Evolutionary conservation across 1,139 yeast species (phyloP).

Genomic region (Magnusiomyces magnusii): DNA sequence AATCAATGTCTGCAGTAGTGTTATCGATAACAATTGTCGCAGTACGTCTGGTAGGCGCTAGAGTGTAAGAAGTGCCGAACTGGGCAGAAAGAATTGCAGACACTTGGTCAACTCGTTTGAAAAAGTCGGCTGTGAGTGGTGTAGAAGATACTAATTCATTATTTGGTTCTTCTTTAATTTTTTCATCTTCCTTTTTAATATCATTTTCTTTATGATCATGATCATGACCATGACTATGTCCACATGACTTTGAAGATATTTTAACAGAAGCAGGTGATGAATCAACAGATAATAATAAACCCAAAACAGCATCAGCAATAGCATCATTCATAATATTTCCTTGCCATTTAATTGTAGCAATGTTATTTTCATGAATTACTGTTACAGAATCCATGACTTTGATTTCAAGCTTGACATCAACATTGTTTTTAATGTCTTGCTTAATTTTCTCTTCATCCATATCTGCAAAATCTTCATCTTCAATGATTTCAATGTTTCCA

Average conservation of each 20-base stretch:
- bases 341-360: constrained; percentile 70
- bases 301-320: constrained; percentile 88
- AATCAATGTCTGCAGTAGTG: constrained; percentile 62
- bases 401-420: constrained; percentile 35
- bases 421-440: not conserved
- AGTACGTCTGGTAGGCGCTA: constrained; percentile 36
- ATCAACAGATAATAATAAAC: constrained; percentile 84
- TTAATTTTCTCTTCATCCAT: not conserved
- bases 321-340: constrained; percentile 89
- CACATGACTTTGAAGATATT: constrained; percentile 55
- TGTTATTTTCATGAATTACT: constrained; percentile 26
- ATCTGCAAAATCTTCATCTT: constrained; percentile 24
- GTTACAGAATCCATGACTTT: constrained; percentile 43
- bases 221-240: constrained; percentile 19
- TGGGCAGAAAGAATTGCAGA: constrained; percentile 65
- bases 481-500: constrained; percentile 67
- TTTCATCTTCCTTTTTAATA: not conserved
- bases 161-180: not conserved
- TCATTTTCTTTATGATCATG: constrained; percentile 15
- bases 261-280: constrained; percentile 94
- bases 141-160: not conserved
- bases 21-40: constrained; percentile 66
- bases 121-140: constrained; percentile 18
- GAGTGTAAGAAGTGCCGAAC: constrained; percentile 59
- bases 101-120: constrained; percentile 57